Base-by-base conservation (phyloP, 2,329 filamentous ascomycete species). In the Geosmithia flava region DNA sequence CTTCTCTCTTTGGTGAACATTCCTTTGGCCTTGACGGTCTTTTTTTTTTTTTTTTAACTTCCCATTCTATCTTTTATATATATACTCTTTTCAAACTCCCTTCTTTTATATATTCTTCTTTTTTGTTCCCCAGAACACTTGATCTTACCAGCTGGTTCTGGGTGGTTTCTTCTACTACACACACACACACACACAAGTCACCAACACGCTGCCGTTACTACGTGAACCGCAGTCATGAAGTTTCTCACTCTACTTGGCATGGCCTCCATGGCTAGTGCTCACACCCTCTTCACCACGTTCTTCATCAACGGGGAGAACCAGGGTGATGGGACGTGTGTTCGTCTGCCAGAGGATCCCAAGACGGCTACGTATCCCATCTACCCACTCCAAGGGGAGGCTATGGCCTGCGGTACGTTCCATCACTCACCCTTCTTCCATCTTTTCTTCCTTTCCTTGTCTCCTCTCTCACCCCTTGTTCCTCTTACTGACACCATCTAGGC, bases 271-370 rank as follows among this genome's bases (percentile, higher is more conserved):
- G 64, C 63, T 20, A 61, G 59, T 45, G 77, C 76, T 42, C 81
- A 86, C 58, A 83, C 80, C 6, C 61, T 77, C 45, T 77, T 85
- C 59, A 81, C 80, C 1, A 83, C 75, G 3, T 66, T 85, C 45
- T 81, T 74, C 54, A 64, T 86, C 54, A 69, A 84, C 55, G 75
- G 75, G 50, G 63, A 72, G 45, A 72, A 75, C 55, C 80, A 87
- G 62, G 85, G 85, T 51, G 80, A 85, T 58, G 84, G 78, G 29
- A 82, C 80, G 23, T 87, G 83, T 56, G 74, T 89, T 46, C 80
- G 85, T 42, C 83, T 84, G 75, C 76, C 76, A 48, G 68, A 64
- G 41, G 66, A 78, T 48, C 64, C 69, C 3, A 60, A 62, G 7
- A 74, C 68, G 0, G 70, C 75, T 46, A 83, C 75, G 5, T 62